Evolutionary conservation across 345 rosid species (phyloP).

Genomic region (Kernera saxatilis): DNA sequence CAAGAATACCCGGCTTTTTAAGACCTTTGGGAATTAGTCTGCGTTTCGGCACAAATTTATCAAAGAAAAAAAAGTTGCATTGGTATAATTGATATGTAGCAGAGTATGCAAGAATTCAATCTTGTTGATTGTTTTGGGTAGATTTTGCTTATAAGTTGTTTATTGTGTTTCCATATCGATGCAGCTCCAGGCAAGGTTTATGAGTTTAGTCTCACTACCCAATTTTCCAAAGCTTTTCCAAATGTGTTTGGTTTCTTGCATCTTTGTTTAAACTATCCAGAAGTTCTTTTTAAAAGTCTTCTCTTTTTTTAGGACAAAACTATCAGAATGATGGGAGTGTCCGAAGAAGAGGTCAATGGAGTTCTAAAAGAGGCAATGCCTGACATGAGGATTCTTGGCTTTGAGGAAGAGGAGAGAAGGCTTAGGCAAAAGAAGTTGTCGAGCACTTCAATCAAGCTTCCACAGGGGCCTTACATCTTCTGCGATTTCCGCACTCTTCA

Average conservation of each 20-base stretch:
- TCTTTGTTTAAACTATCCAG: background rate
- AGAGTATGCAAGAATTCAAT: background rate
- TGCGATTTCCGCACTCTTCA: constrained; percentile 76
- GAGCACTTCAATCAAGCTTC: constrained; percentile 45
- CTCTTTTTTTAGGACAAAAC: constrained; percentile 45
- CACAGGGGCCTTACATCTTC: constrained; percentile 71
- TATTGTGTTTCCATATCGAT: background rate
- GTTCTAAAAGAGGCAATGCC: constrained; percentile 44
- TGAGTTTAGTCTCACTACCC: background rate
- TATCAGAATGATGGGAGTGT: constrained; percentile 91
- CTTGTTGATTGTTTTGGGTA: background rate
- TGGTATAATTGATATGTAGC: background rate
- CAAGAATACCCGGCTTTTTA: too few species aligned
- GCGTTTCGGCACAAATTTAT: too few species aligned
- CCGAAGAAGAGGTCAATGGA: constrained; percentile 58
- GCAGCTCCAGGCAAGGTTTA: background rate
- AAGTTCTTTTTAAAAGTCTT: background rate
- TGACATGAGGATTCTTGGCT: constrained; percentile 76
- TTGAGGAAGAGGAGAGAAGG: constrained; percentile 87
- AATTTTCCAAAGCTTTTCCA: background rate
- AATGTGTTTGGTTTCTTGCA: background rate
- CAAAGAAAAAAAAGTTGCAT: too few species aligned
- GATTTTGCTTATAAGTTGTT: background rate
- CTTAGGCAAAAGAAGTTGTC: constrained; percentile 43
- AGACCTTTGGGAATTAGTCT: too few species aligned